Conservation (phyloP, 106 monocot species). For the Allium sativum region DNA sequence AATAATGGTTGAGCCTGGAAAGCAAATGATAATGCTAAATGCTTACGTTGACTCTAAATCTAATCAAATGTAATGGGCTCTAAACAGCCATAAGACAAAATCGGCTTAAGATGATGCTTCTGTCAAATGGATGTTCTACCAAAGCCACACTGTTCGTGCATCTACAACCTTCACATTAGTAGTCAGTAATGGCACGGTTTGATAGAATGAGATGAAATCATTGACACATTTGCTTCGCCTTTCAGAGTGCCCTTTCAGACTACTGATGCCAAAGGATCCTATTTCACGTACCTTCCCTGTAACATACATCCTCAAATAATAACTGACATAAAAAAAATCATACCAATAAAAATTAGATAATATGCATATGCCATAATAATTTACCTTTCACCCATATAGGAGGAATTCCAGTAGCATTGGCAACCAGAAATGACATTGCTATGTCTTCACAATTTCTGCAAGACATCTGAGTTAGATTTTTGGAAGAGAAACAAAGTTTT, state of each 20-base stretch:
- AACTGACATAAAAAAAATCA: no score
- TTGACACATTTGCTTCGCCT: conserved; percentile 47
- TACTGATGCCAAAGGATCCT: conserved; percentile 53
- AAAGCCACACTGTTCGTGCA: conserved; percentile 43
- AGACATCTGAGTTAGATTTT: no score
- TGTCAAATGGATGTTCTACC: conserved; percentile 18
- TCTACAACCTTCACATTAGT: conserved; percentile 56
- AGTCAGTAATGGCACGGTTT: conserved; percentile 31
- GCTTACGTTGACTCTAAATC: no score
- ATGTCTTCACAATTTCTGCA: conserved; percentile 68
- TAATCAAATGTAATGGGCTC: no score
- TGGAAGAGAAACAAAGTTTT: no score
- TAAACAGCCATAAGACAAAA: no score
- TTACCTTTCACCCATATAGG: conserved; percentile 77
- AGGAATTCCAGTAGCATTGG: conserved; percentile 46
- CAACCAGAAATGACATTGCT: conserved; percentile 70
- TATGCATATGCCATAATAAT: not conserved
- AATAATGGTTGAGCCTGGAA: no score
- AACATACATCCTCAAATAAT: not conserved
- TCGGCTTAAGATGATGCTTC: no score
- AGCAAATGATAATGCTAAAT: no score
- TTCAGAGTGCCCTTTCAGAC: conserved; percentile 33
- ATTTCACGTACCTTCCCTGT: conserved; percentile 56
- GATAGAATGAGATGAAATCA: conserved; percentile 49
- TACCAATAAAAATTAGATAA: not conserved